Evolutionary conservation across 495 filamentous ascomycete species (phyloP).

Genomic region (Penicillium pancosmium): DNA sequence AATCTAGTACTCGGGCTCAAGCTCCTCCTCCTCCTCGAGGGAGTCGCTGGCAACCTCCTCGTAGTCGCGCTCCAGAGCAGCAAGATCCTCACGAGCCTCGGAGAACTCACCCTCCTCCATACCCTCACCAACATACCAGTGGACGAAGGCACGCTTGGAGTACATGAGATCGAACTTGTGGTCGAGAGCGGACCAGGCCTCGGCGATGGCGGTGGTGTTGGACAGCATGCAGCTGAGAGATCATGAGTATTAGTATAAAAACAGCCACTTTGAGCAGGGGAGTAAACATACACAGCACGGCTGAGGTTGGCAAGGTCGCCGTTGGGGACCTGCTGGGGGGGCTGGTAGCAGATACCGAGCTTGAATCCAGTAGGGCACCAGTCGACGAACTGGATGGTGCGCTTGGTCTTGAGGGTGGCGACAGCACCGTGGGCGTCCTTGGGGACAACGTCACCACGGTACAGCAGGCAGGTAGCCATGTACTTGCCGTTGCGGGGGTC

Average conservation of each 20-base stretch:
- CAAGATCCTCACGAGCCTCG: constrained; percentile 96
- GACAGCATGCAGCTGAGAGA: constrained; percentile 88
- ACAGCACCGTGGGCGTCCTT: constrained; percentile 92
- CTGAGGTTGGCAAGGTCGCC: constrained; percentile 96
- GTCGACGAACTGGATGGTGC: constrained; percentile 98
- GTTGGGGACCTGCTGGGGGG: constrained; percentile 87
- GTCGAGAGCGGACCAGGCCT: constrained; percentile 96
- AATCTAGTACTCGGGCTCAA: constrained; percentile 93
- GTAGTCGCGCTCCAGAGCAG: constrained; percentile 97
- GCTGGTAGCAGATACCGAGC: constrained; percentile 99
- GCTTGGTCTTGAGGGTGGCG: constrained; percentile 95
- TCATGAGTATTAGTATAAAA: constrained; percentile 21
- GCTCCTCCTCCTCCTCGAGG: constrained; percentile 82
- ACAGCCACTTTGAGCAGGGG: neutral
- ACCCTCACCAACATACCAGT: constrained; percentile 99
- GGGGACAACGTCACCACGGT: constrained; percentile 97
- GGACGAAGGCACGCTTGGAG: constrained; percentile 99
- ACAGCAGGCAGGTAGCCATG: constrained; percentile 98
- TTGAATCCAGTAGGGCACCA: constrained; percentile 99
- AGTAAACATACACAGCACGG: constrained; percentile 84
- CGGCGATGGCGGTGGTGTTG: constrained; percentile 98
- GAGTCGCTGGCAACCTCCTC: constrained; percentile 99
- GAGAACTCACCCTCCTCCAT: constrained; percentile 99
- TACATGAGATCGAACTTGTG: constrained; percentile 99
- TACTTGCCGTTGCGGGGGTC: constrained; percentile 99